These are phyloP conservation scores for Dioszegia aurantiaca DNA, from an alignment of 768 basidiomycete genomes.

Conservation along the genomic window DNA sequence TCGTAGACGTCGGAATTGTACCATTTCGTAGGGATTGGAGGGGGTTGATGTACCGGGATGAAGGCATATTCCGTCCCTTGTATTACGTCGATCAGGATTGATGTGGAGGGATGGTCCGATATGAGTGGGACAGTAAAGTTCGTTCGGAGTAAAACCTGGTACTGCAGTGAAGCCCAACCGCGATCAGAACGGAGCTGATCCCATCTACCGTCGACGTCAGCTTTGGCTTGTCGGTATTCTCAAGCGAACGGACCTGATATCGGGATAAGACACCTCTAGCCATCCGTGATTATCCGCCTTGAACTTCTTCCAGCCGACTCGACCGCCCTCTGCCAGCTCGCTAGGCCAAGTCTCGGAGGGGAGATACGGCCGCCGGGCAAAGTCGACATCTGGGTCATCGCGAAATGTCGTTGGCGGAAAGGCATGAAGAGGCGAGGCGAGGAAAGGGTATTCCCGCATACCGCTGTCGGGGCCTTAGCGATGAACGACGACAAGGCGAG, in stretches of 20 bases:
- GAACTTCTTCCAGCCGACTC: conserved; percentile 37
- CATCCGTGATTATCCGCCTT: conserved; percentile 26
- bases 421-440: conserved; percentile 31
- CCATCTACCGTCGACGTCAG: conserved; percentile 65
- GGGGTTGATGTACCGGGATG: conserved; percentile 54
- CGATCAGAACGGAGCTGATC: conserved; percentile 67
- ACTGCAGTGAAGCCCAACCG: conserved; percentile 84
- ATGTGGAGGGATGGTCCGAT: conserved; percentile 56
- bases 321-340: conserved; percentile 29
- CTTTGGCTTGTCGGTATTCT: conserved; percentile 7
- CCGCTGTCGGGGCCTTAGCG: conserved; percentile 20
- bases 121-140: conserved; percentile 58
- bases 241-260: conserved; percentile 23
- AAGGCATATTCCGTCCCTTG: conserved; percentile 77
- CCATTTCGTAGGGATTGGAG: conserved; percentile 59
- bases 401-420: conserved; percentile 16
- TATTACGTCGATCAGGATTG: conserved; percentile 62
- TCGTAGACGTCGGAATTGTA: conserved; percentile 82
- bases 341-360: conserved; percentile 34
- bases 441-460: conserved; percentile 43
- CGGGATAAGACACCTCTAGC: conserved; percentile 32
- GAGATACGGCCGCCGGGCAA: conserved; percentile 28
- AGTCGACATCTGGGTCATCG: conserved; percentile 29
- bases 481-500: not conserved
- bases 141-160: conserved; percentile 68